phyloP scores from a whole-genome alignment of 805 yeast species.

The Candida railenensis region DNA sequence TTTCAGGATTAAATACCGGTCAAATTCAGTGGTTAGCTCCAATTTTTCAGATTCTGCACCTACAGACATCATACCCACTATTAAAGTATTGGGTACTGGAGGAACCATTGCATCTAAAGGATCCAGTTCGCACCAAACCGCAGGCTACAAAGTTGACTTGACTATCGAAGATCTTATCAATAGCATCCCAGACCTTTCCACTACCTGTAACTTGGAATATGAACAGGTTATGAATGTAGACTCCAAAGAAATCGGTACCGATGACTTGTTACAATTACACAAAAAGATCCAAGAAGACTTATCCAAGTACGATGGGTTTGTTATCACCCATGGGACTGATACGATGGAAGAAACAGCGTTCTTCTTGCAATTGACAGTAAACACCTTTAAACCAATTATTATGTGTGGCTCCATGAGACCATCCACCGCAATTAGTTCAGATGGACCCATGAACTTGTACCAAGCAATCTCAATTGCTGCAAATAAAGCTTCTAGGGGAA shows the following conservation, averaged over 20 bases:
- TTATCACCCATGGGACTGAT: slow-evolving; percentile 72
- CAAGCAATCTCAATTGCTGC: slow-evolving; percentile 69
- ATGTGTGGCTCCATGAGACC: slow-evolving; percentile 78
- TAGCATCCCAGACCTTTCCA: slow-evolving; percentile 55
- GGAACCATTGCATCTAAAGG: slow-evolving; percentile 49
- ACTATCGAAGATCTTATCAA: slow-evolving; percentile 49
- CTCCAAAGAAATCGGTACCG: slow-evolving; percentile 54
- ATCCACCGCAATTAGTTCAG: slow-evolving; percentile 65
- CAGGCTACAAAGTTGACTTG: slow-evolving; percentile 44
- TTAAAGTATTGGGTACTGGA: slow-evolving; percentile 45
- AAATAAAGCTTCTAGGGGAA: slow-evolving; percentile 44
- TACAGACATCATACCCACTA: slow-evolving; percentile 23
- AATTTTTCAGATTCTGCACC: slow-evolving; percentile 7
- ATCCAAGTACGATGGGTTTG: slow-evolving; percentile 53
- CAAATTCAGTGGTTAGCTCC: slow-evolving; percentile 26
- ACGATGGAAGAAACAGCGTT: slow-evolving; percentile 68
- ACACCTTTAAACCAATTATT: slow-evolving; percentile 54
- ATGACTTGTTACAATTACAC: slow-evolving; percentile 45
- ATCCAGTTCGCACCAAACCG: slow-evolving; percentile 35
- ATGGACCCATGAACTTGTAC: slow-evolving; percentile 71
- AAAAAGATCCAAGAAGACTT: slow-evolving; percentile 46
- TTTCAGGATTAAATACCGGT: slow-evolving; percentile 34
- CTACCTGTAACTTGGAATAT: slow-evolving; percentile 55
- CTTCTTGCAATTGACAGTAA: slow-evolving; percentile 51
- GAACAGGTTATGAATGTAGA: slow-evolving; percentile 65